These are phyloP conservation scores for Metschnikowia anglica DNA, from an alignment of 805 yeast species.

Conservation along the genomic window DNA sequence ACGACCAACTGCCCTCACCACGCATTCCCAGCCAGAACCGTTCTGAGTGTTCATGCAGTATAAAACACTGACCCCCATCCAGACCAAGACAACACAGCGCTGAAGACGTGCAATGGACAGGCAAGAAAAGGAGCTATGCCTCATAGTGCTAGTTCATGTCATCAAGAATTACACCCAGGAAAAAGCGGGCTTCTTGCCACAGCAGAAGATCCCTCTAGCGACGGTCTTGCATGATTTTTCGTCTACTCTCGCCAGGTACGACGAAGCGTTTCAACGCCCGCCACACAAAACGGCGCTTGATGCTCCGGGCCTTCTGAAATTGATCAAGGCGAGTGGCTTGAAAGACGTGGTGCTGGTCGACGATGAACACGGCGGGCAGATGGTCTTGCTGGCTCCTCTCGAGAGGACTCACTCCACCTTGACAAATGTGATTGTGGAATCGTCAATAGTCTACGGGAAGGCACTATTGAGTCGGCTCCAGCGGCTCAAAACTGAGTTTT, in stretches of 20 bases:
- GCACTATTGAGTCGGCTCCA: conserved; percentile 12
- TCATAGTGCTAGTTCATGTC: conserved; percentile 9
- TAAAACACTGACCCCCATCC: not conserved
- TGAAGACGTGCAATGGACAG: not conserved
- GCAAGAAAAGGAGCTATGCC: not conserved
- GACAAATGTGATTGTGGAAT: conserved; percentile 15
- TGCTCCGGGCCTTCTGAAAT: conserved; percentile 4
- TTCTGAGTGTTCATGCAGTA: no score
- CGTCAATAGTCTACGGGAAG: conserved; percentile 14
- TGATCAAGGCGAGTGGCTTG: conserved; percentile 8
- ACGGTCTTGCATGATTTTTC: conserved; percentile 12
- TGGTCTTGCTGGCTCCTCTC: conserved; percentile 8
- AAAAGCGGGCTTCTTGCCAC: not conserved
- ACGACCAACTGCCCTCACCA: no score
- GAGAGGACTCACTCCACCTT: conserved; percentile 11
- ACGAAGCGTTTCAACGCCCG: conserved; percentile 5
- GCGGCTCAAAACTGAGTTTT: conserved; percentile 9
- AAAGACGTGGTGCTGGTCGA: conserved; percentile 3
- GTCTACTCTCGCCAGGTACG: conserved; percentile 9
- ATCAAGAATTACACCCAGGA: not conserved
- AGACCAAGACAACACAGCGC: not conserved
- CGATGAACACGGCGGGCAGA: conserved; percentile 1
- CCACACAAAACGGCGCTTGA: not conserved
- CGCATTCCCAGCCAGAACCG: no score
- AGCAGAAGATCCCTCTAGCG: conserved; percentile 6